Percentiles rank a stretch among this genome's conserved stretches.
These are phyloP conservation scores for Pythium aphanidermatum DNA, from an alignment of 352 stramenopile species.

Conservation along the genomic window DNA sequence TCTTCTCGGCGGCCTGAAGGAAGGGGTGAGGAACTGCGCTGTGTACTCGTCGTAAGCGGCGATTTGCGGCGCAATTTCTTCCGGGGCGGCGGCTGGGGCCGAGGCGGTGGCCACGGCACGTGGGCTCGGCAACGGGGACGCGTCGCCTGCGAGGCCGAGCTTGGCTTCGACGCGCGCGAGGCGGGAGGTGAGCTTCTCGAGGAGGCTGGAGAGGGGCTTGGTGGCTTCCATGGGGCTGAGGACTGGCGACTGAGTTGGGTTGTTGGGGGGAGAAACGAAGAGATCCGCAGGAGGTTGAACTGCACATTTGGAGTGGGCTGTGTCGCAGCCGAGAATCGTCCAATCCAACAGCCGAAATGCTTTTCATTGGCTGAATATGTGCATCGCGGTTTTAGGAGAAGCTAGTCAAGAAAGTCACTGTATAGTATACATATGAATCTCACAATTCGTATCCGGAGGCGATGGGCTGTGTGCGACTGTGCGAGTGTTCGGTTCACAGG, in stretches of 20 bases:
- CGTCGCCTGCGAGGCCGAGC: slow-evolving; percentile 32
- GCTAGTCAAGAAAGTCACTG: background rate
- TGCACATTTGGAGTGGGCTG: slow-evolving; percentile 3
- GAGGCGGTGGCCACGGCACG: slow-evolving; percentile 5
- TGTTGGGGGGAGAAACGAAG: background rate
- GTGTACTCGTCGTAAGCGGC: slow-evolving; percentile 91
- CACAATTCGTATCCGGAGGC: too few relatives aligned
- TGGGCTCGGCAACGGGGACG: slow-evolving; percentile 18
- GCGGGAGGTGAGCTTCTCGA: slow-evolving; percentile 56
- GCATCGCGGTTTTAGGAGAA: slow-evolving; percentile 4
- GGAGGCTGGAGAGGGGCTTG: slow-evolving; percentile 52
- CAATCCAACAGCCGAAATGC: background rate
- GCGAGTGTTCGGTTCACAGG: too few relatives aligned
- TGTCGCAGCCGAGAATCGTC: background rate
- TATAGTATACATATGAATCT: slow-evolving; percentile 14
- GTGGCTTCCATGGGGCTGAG: slow-evolving; percentile 23
- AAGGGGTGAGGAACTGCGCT: slow-evolving; percentile 77
- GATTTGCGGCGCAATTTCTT: slow-evolving; percentile 63
- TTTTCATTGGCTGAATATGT: slow-evolving; percentile 4
- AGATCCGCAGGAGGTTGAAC: slow-evolving; percentile 8
- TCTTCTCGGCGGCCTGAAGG: slow-evolving; percentile 55
- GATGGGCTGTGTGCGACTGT: too few relatives aligned
- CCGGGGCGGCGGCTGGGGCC: slow-evolving; percentile 6
- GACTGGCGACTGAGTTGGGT: background rate
- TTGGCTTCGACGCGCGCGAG: slow-evolving; percentile 59